Evolutionary conservation across 192 early-diverging fungal genomes (phyloP).

Genomic region (Lunasporangiospora selenospora): DNA sequence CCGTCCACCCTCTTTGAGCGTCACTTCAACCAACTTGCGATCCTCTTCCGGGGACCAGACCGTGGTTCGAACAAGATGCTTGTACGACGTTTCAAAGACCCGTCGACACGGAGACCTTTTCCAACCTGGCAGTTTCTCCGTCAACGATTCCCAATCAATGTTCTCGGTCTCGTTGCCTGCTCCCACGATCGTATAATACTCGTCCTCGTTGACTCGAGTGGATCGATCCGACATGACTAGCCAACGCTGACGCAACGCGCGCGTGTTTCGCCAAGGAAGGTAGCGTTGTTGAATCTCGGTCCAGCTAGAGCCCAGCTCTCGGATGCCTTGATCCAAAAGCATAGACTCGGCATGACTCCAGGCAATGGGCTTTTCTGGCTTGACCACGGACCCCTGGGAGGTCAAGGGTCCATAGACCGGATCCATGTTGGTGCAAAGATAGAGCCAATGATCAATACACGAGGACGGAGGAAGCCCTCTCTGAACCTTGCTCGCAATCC

Average conservation of each 20-base stretch:
- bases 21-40: constrained; percentile 6
- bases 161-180: background rate
- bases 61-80: constrained; percentile 13
- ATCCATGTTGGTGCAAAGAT: constrained; percentile 24
- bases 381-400: background rate
- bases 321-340: constrained; percentile 32
- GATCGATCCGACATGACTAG: constrained; percentile 27
- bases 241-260: constrained; percentile 30
- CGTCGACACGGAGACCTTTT: constrained; percentile 22
- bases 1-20: constrained; percentile 5
- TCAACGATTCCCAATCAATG: constrained; percentile 13
- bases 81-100: constrained; percentile 29
- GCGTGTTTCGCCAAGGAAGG: constrained; percentile 19
- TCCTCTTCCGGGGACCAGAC: constrained; percentile 28
- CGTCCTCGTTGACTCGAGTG: constrained; percentile 11
- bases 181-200: constrained; percentile 29
- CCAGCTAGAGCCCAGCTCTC: constrained; percentile 13
- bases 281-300: constrained; percentile 10
- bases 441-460: constrained; percentile 23
- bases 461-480: constrained; percentile 2
- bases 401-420: constrained; percentile 12
- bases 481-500: constrained; percentile 20
- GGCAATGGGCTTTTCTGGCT: background rate
- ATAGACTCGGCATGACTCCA: constrained; percentile 33
- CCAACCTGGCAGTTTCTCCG: constrained; percentile 23